phyloP scores from a whole-genome alignment of 345 rosid species.

The Salix udensis region DNA sequence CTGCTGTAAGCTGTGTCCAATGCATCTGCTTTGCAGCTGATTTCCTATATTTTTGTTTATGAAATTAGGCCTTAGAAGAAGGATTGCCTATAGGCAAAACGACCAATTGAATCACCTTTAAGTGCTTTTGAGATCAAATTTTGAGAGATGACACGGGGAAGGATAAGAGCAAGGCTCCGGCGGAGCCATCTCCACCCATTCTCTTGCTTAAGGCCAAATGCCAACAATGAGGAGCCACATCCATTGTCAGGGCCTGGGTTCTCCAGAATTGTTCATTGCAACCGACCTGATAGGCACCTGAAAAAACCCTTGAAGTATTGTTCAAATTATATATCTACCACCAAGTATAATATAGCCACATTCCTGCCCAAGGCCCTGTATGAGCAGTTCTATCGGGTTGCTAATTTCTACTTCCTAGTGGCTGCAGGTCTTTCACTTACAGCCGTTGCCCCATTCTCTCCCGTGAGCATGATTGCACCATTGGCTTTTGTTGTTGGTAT shows the following conservation, averaged over 20 bases:
- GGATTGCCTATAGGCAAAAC: constrained; percentile 7
- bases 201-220: constrained; percentile 57
- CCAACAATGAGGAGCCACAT: constrained; percentile 41
- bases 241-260: constrained; percentile 61
- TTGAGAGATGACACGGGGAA: constrained; percentile 66
- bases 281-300: constrained; percentile 68
- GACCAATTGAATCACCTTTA: constrained; percentile 10
- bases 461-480: constrained; percentile 89
- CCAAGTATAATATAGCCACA: constrained; percentile 66
- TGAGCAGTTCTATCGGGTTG: constrained; percentile 91
- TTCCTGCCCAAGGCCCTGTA: constrained; percentile 86
- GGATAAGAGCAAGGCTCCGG: constrained; percentile 74
- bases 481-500: constrained; percentile 85
- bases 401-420: constrained; percentile 84
- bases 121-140: constrained; percentile 13
- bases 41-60: constrained; percentile 6
- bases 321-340: constrained; percentile 81
- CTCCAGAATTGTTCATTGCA: constrained; percentile 74
- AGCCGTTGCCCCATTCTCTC: constrained; percentile 73
- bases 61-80: constrained; percentile 25
- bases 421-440: constrained; percentile 76
- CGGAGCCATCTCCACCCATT: constrained; percentile 81
- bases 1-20: constrained; percentile 11
- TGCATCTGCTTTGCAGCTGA: constrained; percentile 7
- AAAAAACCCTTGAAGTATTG: constrained; percentile 67